Evolutionary conservation across 2,329 filamentous ascomycete species (phyloP), one percentile per base, ranked within the genome.

Genomic region (Clonostachys sp.): DNA sequence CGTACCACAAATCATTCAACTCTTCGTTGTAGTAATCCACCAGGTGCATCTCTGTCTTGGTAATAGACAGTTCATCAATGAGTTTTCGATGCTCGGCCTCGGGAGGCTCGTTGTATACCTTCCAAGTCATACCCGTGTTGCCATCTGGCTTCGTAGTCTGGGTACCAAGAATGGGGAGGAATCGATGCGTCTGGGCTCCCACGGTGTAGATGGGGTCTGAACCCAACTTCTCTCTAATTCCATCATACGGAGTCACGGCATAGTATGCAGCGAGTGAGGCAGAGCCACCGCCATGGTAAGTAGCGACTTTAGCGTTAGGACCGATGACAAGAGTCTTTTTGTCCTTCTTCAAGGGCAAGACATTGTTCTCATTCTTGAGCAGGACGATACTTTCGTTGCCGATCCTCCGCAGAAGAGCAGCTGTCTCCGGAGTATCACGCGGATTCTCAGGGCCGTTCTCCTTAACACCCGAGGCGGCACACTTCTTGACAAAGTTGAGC

Each of bases 331-430:
- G 68, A 0, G 77, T 80, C 55, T 80, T 83, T 56, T 81, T 83
- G 38, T 79, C 70, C 56, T 81, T 84, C 34, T 76, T 76, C 5
- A 86, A 62, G 1, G 87, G 87, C 2, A 91, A 70, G 0, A 84
- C 61, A 13, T 70, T 70, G 36, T 76, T 75, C 12, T 88, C 77
- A 53, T 91, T 91, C 67, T 90, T 89, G 44, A 91, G 68, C 12
- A 91, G 71, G 2, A 90, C 86, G 9, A 89, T 82, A 5, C 82
- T 82, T 59, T 90, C 84, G 5, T 81, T 78, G 16, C 84, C 85
- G 20, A 87, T 74, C 46, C 76, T 73, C 16, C 87, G 76, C 18
- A 89, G 75, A 42, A 90, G 69, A 14, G 74, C 76, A 5, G 83
- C 77, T 36, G 81, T 82, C 60, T 86, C 77, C 1, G 77, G 73